Conservation (phyloP, 1,284 basidiomycete species). For the Tetrapyrgos nigripes region DNA sequence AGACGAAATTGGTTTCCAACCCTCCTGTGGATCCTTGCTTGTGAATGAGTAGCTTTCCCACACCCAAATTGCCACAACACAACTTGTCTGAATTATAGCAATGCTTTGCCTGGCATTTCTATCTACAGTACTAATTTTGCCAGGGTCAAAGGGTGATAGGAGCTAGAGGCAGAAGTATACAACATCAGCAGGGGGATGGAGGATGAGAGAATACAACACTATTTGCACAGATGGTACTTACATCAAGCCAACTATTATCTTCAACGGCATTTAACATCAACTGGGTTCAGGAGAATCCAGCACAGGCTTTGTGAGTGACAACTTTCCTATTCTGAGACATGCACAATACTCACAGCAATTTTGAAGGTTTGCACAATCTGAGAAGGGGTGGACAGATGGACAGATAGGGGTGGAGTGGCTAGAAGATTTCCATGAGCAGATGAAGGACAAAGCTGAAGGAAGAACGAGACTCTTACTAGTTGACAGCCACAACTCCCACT, state of each 20-base stretch:
- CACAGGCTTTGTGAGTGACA: slow-evolving; percentile 42
- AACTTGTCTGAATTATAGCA: too few relatives aligned
- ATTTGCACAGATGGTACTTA: slow-evolving; percentile 43
- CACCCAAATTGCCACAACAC: too few relatives aligned
- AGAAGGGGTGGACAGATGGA: slow-evolving; percentile 43
- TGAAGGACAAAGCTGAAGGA: slow-evolving; percentile 35
- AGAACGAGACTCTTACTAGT: slow-evolving; percentile 39
- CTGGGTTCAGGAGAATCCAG: slow-evolving; percentile 46
- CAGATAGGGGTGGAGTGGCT: slow-evolving; percentile 44
- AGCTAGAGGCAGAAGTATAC: slow-evolving; percentile 22
- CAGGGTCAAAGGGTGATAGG: slow-evolving; percentile 34
- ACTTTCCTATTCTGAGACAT: slow-evolving; percentile 1
- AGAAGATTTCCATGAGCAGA: slow-evolving; percentile 42
- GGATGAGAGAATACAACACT: slow-evolving; percentile 47
- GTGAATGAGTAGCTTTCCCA: too few relatives aligned
- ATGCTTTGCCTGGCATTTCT: too few relatives aligned
- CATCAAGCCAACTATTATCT: slow-evolving; percentile 40
- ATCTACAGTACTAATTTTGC: too few relatives aligned
- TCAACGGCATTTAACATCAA: slow-evolving; percentile 42
- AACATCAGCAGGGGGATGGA: slow-evolving; percentile 39
- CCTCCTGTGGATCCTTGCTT: slow-evolving; percentile 13
- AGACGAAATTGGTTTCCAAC: slow-evolving; percentile 33
- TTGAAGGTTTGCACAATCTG: slow-evolving; percentile 41
- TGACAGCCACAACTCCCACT: slow-evolving; percentile 52
- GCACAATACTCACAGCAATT: slow-evolving; percentile 1